Evolutionary conservation across 345 rosid genomes (phyloP), one percentile per base, ranked within the genome.

Genomic region (Arabidopsis thaliana): DNA sequence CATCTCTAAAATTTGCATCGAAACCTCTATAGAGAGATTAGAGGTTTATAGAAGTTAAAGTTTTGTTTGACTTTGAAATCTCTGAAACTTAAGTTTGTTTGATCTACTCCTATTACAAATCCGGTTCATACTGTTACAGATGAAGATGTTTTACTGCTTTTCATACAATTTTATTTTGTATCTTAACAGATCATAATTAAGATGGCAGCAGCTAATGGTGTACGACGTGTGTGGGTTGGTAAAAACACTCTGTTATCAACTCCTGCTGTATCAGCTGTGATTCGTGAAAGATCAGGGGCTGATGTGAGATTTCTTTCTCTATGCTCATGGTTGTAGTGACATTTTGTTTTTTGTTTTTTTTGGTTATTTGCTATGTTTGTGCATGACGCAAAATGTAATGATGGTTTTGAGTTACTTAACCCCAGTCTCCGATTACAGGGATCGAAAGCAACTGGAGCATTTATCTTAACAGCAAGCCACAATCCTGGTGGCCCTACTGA

Each of bases 401-500:
- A 69, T 69, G 67, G 72, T 67, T 30, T 67, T 4, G 38, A 32
- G 74, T 75, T 57, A 36, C 67, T 61, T 59, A 57, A 68, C 67
- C 67, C 73, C 66, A 38, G 65, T 56, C 23, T 51, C 78, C 10
- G 73, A 80, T 82, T 55, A 71, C 89, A 96, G 99, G 99, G 95
- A 72, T 85, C 98, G 33, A 96, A 85, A 83, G 91, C 99, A 77
- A 85, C 91, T 0, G 99, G 99, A 65, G 91, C 85, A 69, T 96
- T 96, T 82, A 96, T 96, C 69, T 85, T 96, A 88, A 96, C 99
- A 14, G 99, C 99, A 65, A 96, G 99, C 81, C 99, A 96, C 82
- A 96, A 96, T 76, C 98, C 99, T 50, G 99, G 99, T 73, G 99
- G 99, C 74, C 99, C 99, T 46, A 70, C 82, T 84, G 99, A 96